Evolutionary conservation across 192 early-diverging fungal species (phyloP).

Genomic region (Backusella luteola): DNA sequence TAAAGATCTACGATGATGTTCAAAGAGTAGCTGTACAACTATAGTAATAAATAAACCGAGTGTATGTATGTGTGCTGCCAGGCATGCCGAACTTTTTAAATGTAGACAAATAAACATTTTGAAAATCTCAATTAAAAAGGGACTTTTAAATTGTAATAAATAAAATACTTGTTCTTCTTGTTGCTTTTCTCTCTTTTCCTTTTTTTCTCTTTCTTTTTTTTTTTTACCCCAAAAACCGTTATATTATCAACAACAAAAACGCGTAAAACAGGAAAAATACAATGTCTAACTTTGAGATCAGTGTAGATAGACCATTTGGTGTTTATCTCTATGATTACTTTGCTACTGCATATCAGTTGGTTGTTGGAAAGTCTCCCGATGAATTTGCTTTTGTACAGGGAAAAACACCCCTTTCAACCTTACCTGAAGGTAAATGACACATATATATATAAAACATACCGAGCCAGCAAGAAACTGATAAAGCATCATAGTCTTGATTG

Average conservation of each 20-base stretch:
- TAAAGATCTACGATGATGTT: too few relatives aligned
- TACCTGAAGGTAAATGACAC: slow-evolving; percentile 40
- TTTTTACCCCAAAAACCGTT: background rate
- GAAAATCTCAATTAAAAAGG: background rate
- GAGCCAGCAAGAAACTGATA: background rate
- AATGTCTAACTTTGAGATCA: slow-evolving; percentile 25
- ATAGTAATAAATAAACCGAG: background rate
- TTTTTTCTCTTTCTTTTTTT: background rate
- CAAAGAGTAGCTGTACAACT: background rate
- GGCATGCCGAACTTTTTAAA: background rate
- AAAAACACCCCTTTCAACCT: slow-evolving; percentile 49
- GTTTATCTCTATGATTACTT: slow-evolving; percentile 49
- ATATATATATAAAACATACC: background rate
- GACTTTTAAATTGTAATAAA: background rate
- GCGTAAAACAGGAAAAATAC: too few relatives aligned
- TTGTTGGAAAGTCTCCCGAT: slow-evolving; percentile 41
- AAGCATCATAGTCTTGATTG: background rate
- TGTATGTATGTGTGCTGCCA: background rate
- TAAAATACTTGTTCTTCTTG: background rate
- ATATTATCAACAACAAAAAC: background rate
- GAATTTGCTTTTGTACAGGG: slow-evolving; percentile 47
- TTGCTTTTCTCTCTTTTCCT: slow-evolving; percentile 1
- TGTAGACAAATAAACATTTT: background rate
- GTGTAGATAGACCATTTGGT: slow-evolving; percentile 52
- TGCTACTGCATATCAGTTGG: slow-evolving; percentile 35